Percentiles rank a stretch among this genome's conserved stretches.
These are phyloP conservation scores for Graphilbum ipis-grandicollis DNA, from an alignment of 2,329 filamentous ascomycete genomes.

Conservation along the genomic window DNA sequence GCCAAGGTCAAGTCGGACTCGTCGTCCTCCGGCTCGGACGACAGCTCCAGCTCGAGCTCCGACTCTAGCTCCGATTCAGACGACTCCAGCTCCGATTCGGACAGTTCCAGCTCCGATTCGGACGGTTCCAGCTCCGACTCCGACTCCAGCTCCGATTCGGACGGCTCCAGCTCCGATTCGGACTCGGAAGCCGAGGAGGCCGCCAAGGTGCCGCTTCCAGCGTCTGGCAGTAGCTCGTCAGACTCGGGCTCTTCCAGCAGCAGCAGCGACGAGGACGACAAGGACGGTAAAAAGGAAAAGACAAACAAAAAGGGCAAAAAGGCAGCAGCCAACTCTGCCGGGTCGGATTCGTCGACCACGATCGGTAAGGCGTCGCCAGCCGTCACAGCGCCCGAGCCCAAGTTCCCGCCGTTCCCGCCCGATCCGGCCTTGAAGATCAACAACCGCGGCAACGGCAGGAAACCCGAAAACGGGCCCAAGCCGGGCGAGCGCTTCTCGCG, in stretches of 20 bases:
- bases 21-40: conserved; percentile 9
- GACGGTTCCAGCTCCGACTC: conserved; percentile 5
- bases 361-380: conserved; percentile 35
- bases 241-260: conserved; percentile 13
- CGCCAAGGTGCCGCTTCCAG: conserved; percentile 14
- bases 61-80: conserved; percentile 1
- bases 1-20: conserved; percentile 5
- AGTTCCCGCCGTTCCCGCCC: conserved; percentile 34
- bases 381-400: conserved; percentile 16
- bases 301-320: conserved; percentile 1
- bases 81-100: conserved; percentile 9
- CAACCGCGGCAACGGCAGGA: conserved; percentile 21
- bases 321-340: conserved; percentile 8
- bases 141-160: conserved; percentile 5
- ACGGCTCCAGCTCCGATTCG: conserved; percentile 1
- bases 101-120: conserved; percentile 1
- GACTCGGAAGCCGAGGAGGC: conserved; percentile 10
- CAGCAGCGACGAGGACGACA: conserved; percentile 23
- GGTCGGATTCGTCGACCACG: conserved; percentile 27
- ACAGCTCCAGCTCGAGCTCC: conserved; percentile 13
- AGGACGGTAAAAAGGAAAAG: background rate
- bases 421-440: conserved; percentile 23
- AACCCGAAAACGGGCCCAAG: conserved; percentile 21
- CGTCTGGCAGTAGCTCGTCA: conserved; percentile 13
- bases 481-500: conserved; percentile 59